Base-by-base conservation (phyloP, 331 rosid genomes). In the Ulmus americana region DNA sequence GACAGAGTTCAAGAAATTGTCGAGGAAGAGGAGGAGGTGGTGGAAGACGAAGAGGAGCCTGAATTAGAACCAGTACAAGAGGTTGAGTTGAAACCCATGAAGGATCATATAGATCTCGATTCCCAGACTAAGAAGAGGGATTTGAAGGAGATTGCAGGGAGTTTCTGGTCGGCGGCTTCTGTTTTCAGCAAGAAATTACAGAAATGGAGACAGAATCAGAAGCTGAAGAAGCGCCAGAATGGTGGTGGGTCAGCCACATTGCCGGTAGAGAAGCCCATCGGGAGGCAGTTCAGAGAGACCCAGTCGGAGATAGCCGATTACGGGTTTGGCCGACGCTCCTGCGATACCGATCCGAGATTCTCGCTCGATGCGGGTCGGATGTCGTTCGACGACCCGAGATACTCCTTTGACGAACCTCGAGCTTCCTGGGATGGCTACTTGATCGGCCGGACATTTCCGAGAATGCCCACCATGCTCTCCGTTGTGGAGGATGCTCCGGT, bases 251-350 rank as follows among this genome's bases (percentile, higher is more conserved):
- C 98, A 1, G 67, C 88, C 20, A 81, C 95, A 15, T 78, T 92
- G 48, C 98, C 91, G 0, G 98, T 92, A n/a, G 98, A 92, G 82
- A 92, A 92, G 70, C 97, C 98, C 3, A 92, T 92, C 11, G 86
- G 91, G 9, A 75, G 95, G 10, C 98, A 92, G 70, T 92, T 92
- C 78, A 70, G 95, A 52, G 98, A 92, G 48, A 92, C 98, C 13
- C 98, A 92, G 90, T 92, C 98, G 28, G 98, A 92, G 83, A 92
- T 92, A 70, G 98, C 98, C 0, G 98, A 92, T 59, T 92, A 92
- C 20, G 98, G 98, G 22, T 89, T 80, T 14, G 98, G 97, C 22
- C 79, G 98, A 13, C 86, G 98, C 7, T 92, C 98, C 4, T 92
- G 98, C 77, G 98, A 92, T 61, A 92, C 97, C 1, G 98, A 92